Percentiles rank a stretch among this genome's conserved stretches.
Evolutionary conservation across 441 rosid species (phyloP).

Genomic region (Theobroma grandiflorum): DNA sequence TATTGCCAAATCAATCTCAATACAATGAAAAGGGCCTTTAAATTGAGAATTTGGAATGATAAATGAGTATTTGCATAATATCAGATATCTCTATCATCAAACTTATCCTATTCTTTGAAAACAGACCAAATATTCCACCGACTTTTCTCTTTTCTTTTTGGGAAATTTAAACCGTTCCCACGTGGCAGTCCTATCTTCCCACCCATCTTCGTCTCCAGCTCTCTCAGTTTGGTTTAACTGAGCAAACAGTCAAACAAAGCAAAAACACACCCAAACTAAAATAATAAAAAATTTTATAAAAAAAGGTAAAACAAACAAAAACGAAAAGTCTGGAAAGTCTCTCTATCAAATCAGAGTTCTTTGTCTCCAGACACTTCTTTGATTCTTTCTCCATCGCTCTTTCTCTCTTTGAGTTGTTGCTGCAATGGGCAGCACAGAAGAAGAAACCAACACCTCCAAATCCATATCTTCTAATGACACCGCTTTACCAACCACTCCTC

Average conservation of each 20-base stretch:
- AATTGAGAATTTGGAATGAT: not conserved
- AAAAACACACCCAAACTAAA: not conserved
- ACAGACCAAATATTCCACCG: too few species aligned
- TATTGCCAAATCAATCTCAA: not conserved
- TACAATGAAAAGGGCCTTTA: not conserved
- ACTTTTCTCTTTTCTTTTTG: too few species aligned
- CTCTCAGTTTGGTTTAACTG: not conserved
- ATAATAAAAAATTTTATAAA: not conserved
- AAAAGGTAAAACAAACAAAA: not conserved
- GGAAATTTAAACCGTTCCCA: not conserved
- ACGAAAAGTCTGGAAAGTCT: too few species aligned
- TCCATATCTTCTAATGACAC: slow-evolving; percentile 46
- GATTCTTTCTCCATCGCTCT: not conserved
- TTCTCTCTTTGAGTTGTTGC: slow-evolving; percentile 4
- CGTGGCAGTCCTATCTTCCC: not conserved
- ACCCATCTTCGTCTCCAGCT: not conserved
- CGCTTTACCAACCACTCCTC: slow-evolving; percentile 64
- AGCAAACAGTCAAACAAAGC: not conserved
- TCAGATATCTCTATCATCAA: too few species aligned
- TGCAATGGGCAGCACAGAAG: slow-evolving; percentile 62
- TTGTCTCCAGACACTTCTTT: not conserved
- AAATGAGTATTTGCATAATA: too few species aligned
- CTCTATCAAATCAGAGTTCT: not conserved
- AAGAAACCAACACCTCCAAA: slow-evolving; percentile 40
- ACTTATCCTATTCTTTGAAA: too few species aligned